phyloP scores from a whole-genome alignment of 208 protist genomes.

The Tritrichomonas foetus region DNA sequence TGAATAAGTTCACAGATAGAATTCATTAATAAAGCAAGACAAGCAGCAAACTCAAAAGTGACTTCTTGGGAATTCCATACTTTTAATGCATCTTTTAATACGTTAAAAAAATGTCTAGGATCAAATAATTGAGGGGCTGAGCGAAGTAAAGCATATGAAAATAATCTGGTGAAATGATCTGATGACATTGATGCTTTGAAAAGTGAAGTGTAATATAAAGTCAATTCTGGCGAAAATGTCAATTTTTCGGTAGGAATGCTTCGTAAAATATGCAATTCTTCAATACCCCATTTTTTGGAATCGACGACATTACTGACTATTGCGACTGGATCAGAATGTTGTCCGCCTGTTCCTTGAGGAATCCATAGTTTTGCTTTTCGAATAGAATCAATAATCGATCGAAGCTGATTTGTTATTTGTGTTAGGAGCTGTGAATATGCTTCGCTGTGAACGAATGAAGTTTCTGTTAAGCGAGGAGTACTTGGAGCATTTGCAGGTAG shows the following conservation, averaged over 20 bases:
- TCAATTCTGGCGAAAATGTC: neutral
- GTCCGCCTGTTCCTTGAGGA: neutral
- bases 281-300: neutral
- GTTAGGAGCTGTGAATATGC: neutral
- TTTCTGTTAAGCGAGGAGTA: neutral
- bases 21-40: neutral
- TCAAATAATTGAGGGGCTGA: slow-evolving; percentile 1
- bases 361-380: neutral
- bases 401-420: neutral
- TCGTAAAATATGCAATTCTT: neutral
- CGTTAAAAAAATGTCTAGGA: neutral
- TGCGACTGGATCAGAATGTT: neutral
- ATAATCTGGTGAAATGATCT: neutral
- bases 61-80: neutral
- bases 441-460: neutral
- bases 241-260: neutral
- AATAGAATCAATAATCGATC: neutral
- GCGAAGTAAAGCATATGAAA: neutral
- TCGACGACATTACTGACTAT: neutral
- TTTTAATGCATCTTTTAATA: neutral
- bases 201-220: neutral
- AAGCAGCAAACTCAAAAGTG: neutral
- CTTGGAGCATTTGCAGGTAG: neutral
- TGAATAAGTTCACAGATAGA: neutral
- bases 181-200: neutral